Evolutionary conservation across 2,329 filamentous ascomycete genomes (phyloP).

Genomic region (Zymoseptoria brevis): DNA sequence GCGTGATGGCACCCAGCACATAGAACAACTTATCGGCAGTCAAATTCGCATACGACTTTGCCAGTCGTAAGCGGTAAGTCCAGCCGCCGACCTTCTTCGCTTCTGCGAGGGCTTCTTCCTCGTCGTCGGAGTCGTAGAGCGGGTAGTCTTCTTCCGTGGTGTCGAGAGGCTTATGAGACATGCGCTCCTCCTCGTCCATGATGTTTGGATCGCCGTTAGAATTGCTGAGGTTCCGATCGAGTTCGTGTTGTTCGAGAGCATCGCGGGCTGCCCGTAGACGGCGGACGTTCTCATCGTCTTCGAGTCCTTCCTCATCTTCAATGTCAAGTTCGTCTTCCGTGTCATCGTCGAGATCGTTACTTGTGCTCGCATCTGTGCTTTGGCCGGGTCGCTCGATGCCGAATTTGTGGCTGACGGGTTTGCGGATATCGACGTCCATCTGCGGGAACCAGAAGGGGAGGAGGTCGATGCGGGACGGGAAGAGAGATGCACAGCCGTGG

Average conservation of each 20-base stretch:
- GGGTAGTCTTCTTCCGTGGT: slow-evolving; percentile 62
- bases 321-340: slow-evolving; percentile 62
- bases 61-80: slow-evolving; percentile 58
- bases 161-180: slow-evolving; percentile 52
- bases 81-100: slow-evolving; percentile 68
- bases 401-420: slow-evolving; percentile 79
- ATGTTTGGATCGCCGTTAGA: slow-evolving; percentile 36
- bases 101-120: slow-evolving; percentile 67
- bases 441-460: slow-evolving; percentile 97
- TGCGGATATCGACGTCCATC: slow-evolving; percentile 96
- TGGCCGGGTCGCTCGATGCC: slow-evolving; percentile 76
- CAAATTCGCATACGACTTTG: slow-evolving; percentile 43
- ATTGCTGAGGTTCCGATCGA: slow-evolving; percentile 42
- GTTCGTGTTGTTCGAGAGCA: slow-evolving; percentile 44
- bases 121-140: slow-evolving; percentile 81
- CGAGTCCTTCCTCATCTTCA: slow-evolving; percentile 47
- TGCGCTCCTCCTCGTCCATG: slow-evolving; percentile 77
- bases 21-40: slow-evolving; percentile 32
- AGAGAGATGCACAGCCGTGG: slow-evolving; percentile 81
- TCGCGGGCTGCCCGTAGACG: slow-evolving; percentile 45
- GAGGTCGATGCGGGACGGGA: slow-evolving; percentile 78
- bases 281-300: slow-evolving; percentile 36
- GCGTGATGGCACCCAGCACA: slow-evolving; percentile 29
- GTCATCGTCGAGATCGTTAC: slow-evolving; percentile 68
- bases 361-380: slow-evolving; percentile 67